Evolutionary conservation across 2,329 filamentous ascomycete species (phyloP).

Genomic region (Aureobasidium melanogenum): DNA sequence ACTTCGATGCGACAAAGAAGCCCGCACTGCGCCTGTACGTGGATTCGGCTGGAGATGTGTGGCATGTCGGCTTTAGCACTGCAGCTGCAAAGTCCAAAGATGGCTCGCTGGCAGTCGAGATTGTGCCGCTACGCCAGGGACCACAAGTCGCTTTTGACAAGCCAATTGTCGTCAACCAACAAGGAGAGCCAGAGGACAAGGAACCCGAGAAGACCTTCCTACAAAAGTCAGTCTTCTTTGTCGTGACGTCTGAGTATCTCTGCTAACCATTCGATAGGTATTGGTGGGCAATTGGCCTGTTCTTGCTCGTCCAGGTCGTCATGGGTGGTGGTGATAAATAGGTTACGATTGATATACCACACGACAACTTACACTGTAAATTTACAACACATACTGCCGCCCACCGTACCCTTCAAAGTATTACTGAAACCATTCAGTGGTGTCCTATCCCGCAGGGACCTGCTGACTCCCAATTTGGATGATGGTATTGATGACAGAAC

Average conservation of each 20-base stretch:
- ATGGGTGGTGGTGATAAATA: conserved; percentile 29
- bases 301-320: conserved; percentile 38
- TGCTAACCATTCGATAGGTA: conserved; percentile 31
- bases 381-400: neutral
- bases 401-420: no score
- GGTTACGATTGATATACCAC: neutral
- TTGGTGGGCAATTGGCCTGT: conserved; percentile 42
- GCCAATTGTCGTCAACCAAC: conserved; percentile 47
- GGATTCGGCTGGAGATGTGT: conserved; percentile 34
- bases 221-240: conserved; percentile 36
- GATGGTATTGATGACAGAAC: no score
- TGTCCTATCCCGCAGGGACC: no score
- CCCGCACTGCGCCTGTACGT: conserved; percentile 37
- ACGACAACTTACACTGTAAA: neutral
- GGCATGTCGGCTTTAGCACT: conserved; percentile 37
- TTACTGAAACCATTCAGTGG: no score
- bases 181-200: conserved; percentile 41
- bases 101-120: conserved; percentile 29
- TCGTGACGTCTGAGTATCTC: neutral
- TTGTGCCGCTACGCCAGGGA: conserved; percentile 30
- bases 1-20: conserved; percentile 32
- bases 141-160: conserved; percentile 40
- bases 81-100: conserved; percentile 15
- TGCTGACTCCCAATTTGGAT: no score
- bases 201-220: conserved; percentile 42